Evolutionary conservation across 2,329 filamentous ascomycete species (phyloP), one percentile per base, ranked within the genome.

Genomic region (Zalaria obscura): DNA sequence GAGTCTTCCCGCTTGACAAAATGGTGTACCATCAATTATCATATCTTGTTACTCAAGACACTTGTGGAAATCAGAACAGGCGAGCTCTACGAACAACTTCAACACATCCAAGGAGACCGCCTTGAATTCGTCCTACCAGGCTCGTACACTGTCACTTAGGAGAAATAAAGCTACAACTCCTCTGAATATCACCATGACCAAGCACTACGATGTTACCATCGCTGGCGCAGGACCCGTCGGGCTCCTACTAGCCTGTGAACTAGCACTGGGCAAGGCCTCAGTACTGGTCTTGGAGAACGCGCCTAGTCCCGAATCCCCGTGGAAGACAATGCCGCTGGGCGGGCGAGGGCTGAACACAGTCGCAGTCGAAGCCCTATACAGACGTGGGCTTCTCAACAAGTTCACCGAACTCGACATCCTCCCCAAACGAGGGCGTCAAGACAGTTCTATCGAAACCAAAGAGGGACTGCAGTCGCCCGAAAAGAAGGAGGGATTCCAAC

Each of bases 341-440:
- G 7, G 29, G 7, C 29, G 29, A 7, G 29, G 29, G 7, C 29
- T 32, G 7, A 62, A 60, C 43, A 57, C 54, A 1, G 44, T 49
- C 3, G 58, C 60, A 1, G 36, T 59, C 11, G 63, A 65, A 42
- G 47, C 52, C 4, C 51, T 66, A 25, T 54, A 65, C 40, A 60
- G 63, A 1, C 60, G 63, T 5, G 63, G 61, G 2, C 47, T 66
- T 5, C 51, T 64, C n/a, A 45, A 48, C 45, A 49, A 56, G 27
- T 39, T 61, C 28, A 39, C 48, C 18, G 47, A 50, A 40, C 27
- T 36, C 27, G 63, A 65, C 41, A 46, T 52, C 4, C 51, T 66
- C 26, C 54, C 64, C 40, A 59, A 62, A 2, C 60, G 63, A 4
- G 63, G 61, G 3, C 47, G 65, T 5, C 50, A 63, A n/a, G 45